Evolutionary conservation across 2,329 filamentous ascomycete genomes (phyloP).

Genomic region (Coniochaeta sp.): DNA sequence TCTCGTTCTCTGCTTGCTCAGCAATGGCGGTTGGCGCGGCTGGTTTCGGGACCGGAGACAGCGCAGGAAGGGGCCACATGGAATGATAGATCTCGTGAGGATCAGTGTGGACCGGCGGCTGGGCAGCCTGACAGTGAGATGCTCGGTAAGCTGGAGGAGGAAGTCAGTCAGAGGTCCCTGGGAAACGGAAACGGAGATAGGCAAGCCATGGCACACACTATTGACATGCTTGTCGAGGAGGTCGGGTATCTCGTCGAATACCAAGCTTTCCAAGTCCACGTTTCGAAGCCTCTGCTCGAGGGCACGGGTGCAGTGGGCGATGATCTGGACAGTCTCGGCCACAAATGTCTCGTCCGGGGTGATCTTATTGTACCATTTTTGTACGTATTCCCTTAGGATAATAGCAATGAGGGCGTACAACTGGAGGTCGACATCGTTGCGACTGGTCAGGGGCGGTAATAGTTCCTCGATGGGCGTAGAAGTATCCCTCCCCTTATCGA

Average conservation of each 20-base stretch:
- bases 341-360: slow-evolving; percentile 85
- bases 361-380: slow-evolving; percentile 89
- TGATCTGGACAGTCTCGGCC: slow-evolving; percentile 79
- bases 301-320: slow-evolving; percentile 84
- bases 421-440: slow-evolving; percentile 87
- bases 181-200: not conserved
- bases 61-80: slow-evolving; percentile 70
- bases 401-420: slow-evolving; percentile 90
- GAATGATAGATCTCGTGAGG: slow-evolving; percentile 73
- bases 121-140: slow-evolving; percentile 51
- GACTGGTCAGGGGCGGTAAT: slow-evolving; percentile 85
- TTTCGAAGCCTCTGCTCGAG: slow-evolving; percentile 79
- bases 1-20: slow-evolving; percentile 70
- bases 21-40: slow-evolving; percentile 41
- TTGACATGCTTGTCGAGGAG: slow-evolving; percentile 73
- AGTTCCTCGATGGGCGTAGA: slow-evolving; percentile 68
- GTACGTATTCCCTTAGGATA: slow-evolving; percentile 82
- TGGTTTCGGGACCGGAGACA: slow-evolving; percentile 66
- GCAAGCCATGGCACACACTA: slow-evolving; percentile 42
- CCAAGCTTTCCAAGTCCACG: slow-evolving; percentile 73
- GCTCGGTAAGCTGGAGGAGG: slow-evolving; percentile 60
- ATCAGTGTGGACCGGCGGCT: slow-evolving; percentile 53
- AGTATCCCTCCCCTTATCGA: slow-evolving; percentile 47
- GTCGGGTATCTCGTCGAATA: slow-evolving; percentile 83
- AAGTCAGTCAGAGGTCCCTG: slow-evolving; percentile 9